Percentiles rank a stretch among this genome's conserved stretches.
These are phyloP conservation scores for Pyrus pyrifolia DNA, from an alignment of 306 rosid species.

Conservation along the genomic window DNA sequence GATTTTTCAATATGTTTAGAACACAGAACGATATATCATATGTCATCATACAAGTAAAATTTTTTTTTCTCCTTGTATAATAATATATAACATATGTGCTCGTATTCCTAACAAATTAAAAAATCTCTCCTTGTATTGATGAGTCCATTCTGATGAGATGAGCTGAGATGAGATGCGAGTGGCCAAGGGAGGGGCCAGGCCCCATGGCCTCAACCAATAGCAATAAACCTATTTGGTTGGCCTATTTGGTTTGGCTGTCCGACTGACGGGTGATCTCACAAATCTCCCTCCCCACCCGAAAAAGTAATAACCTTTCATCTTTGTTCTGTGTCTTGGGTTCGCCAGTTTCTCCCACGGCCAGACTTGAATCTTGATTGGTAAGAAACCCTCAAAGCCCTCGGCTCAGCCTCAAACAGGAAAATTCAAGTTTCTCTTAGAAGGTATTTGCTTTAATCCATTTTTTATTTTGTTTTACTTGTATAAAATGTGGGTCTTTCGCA, in stretches of 20 bases:
- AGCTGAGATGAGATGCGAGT: not conserved
- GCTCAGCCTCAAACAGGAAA: not conserved
- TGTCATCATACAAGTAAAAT: accelerated
- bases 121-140: too few relatives aligned
- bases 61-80: too few relatives aligned
- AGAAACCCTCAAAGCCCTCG: not conserved
- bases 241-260: not conserved
- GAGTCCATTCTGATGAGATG: not conserved
- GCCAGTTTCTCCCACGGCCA: not conserved
- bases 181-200: not conserved
- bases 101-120: accelerated
- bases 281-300: not conserved
- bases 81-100: too few relatives aligned
- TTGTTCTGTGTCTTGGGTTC: not conserved
- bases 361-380: not conserved
- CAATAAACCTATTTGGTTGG: not conserved
- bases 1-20: accelerated
- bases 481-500: not conserved
- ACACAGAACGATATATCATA: accelerated
- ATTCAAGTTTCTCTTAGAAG: not conserved
- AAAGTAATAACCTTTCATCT: too few relatives aligned
- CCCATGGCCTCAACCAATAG: not conserved
- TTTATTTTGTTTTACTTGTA: not conserved
- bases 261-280: not conserved
- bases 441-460: not conserved